These are phyloP conservation scores for Talaromyces sp. DNA, from an alignment of 2,329 filamentous ascomycete species.

Conservation along the genomic window DNA sequence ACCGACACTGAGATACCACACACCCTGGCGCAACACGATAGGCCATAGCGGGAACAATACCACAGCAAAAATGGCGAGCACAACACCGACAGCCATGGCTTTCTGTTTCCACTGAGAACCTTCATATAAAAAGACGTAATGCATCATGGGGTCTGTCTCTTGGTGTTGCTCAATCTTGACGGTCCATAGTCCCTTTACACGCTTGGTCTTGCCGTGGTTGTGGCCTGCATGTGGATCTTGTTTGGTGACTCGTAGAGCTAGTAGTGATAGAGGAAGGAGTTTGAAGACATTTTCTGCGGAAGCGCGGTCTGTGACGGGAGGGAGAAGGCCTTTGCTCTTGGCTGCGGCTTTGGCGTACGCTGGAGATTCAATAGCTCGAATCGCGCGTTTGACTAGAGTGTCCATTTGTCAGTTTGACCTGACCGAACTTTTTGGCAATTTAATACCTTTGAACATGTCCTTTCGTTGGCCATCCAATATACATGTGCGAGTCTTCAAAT, in stretches of 20 bases:
- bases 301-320: conserved; percentile 79
- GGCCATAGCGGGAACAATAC: conserved; percentile 98
- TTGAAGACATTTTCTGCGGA: conserved; percentile 93
- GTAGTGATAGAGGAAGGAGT: conserved; percentile 86
- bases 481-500: conserved; percentile 83
- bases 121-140: conserved; percentile 97
- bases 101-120: conserved; percentile 91
- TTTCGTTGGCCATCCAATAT: conserved; percentile 95
- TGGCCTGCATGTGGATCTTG: conserved; percentile 73
- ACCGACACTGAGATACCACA: conserved; percentile 96
- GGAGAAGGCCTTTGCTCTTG: conserved; percentile 84
- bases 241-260: conserved; percentile 86
- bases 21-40: conserved; percentile 80
- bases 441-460: conserved; percentile 89
- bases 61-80: conserved; percentile 77
- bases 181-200: conserved; percentile 92
- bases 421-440: background rate
- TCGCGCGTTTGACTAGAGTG: conserved; percentile 82
- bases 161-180: conserved; percentile 96
- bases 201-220: conserved; percentile 66
- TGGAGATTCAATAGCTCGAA: conserved; percentile 82
- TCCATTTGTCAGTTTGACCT: background rate
- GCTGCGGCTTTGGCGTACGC: conserved; percentile 80
- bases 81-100: conserved; percentile 78
- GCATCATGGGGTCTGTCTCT: conserved; percentile 63